A percentile compares a stretch with the other conserved stretches of the same genome.
phyloP scores from a whole-genome alignment of 2,329 filamentous ascomycete species.

The Fusarium kyushuense region DNA sequence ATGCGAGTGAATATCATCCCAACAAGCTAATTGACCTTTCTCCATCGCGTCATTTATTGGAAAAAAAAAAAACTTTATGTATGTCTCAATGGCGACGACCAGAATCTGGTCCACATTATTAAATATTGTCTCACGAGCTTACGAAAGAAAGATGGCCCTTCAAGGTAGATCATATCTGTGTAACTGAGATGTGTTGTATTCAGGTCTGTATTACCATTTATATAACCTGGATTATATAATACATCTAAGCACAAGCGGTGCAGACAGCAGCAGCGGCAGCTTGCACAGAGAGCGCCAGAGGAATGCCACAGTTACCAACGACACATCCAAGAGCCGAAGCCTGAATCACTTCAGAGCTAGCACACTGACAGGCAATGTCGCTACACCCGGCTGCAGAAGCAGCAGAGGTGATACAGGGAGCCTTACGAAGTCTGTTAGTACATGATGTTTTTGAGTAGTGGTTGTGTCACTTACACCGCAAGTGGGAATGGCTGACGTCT shows the following conservation, averaged over 20 bases:
- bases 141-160: neutral
- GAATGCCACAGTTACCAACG: constrained; percentile 32
- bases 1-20: neutral
- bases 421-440: constrained; percentile 11
- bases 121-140: neutral
- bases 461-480: constrained; percentile 26
- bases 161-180: neutral
- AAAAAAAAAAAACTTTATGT: neutral
- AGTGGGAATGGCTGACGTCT: constrained; percentile 40
- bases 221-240: too few species aligned
- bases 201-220: accelerated
- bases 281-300: constrained; percentile 23
- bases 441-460: accelerated
- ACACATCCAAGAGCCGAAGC: constrained; percentile 36
- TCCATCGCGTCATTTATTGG: neutral
- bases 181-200: neutral
- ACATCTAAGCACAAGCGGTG: constrained; percentile 33
- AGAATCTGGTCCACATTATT: neutral
- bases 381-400: constrained; percentile 34
- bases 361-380: constrained; percentile 36
- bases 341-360: constrained; percentile 31
- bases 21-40: neutral
- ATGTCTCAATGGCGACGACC: accelerated
- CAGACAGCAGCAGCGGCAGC: constrained; percentile 37
- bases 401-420: constrained; percentile 34